These are phyloP conservation scores for Salix caprea DNA, from an alignment of 345 rosid genomes.

Conservation along the genomic window DNA sequence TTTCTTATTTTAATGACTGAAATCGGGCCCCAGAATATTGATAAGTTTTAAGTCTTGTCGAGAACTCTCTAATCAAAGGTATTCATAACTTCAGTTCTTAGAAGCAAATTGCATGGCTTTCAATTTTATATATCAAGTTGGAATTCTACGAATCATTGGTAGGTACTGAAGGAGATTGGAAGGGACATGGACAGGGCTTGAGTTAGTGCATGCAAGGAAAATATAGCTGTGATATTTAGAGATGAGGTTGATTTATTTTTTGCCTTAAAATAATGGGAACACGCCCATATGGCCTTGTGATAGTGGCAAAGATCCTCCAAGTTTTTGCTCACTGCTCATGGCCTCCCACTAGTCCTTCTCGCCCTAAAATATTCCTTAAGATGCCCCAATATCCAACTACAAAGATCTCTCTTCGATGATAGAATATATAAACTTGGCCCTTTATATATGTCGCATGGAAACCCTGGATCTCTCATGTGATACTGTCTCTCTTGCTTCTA, in stretches of 20 bases:
- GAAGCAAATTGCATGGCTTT: not conserved
- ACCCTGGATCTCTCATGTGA: slow-evolving; percentile 11
- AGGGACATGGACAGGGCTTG: not conserved
- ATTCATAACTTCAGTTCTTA: not conserved
- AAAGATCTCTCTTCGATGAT: not conserved
- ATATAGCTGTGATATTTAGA: not conserved
- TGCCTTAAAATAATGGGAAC: not conserved
- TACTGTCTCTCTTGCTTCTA: slow-evolving; percentile 1
- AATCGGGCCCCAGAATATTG: not conserved
- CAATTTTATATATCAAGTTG: not conserved
- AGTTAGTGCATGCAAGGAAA: not conserved
- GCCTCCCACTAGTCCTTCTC: not conserved
- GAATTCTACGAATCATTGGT: not conserved
- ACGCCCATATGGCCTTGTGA: not conserved
- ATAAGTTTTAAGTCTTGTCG: not conserved
- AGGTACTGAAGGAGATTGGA: not conserved
- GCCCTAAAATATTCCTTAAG: not conserved
- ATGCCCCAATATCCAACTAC: not conserved
- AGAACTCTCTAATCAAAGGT: not conserved
- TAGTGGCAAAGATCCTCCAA: not conserved
- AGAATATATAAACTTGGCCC: not conserved
- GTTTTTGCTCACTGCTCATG: not conserved
- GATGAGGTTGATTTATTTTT: not conserved
- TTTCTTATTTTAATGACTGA: not conserved
- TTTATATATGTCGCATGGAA: not conserved